Base-by-base conservation (phyloP, 78 protist genomes). In the Chrysochromulina parva region DNA sequence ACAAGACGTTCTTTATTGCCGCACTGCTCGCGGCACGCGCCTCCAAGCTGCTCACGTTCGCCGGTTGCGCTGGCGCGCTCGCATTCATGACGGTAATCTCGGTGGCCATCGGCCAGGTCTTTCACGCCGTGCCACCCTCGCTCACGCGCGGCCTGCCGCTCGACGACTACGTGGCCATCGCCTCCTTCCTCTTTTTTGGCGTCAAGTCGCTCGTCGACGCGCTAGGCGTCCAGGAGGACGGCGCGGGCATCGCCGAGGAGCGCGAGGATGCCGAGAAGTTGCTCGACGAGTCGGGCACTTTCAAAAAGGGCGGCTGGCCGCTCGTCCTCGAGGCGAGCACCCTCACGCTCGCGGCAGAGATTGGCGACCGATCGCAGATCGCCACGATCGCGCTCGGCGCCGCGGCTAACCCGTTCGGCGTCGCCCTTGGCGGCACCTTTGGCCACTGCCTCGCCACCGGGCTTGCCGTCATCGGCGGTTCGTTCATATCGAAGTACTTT, bases 1-100 rank as follows among this genome's bases (percentile, higher is more conserved):
- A 95, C 93, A 95, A 95, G 92, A 95, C 97, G 20, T 95, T 95
- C 93, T 95, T 95, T 87, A 94, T 95, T 54, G 97, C 97, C 14
- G 17, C 84, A 57, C 54, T 74, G 24, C 84, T 74, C 26, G 84
- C 84, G 14, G 84, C 84, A 57, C 57, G 58, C 57, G 54, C 84
- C 26, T 50, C 57, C 28, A 48, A 48, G 57, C 58, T 74, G 58
- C 84, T 74, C 57, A 74, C 84, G 84, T 74, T 74, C 84, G 58
- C 54, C 28, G 84, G 84, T 10, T 48, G 52, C 26, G 57, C 84
- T 14, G 84, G 84, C 84, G 84, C 84, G 53, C 84, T 74, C 57
- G 84, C 84, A n/a, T 0, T 74, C 57, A 74, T 74, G 84, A 74
- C 84, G 48, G n/a, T 74, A 2, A 14, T 74, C 57, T 74, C 84